Evolutionary conservation across 2,329 filamentous ascomycete species (phyloP).

Genomic region (Colletotrichum liaoningense): DNA sequence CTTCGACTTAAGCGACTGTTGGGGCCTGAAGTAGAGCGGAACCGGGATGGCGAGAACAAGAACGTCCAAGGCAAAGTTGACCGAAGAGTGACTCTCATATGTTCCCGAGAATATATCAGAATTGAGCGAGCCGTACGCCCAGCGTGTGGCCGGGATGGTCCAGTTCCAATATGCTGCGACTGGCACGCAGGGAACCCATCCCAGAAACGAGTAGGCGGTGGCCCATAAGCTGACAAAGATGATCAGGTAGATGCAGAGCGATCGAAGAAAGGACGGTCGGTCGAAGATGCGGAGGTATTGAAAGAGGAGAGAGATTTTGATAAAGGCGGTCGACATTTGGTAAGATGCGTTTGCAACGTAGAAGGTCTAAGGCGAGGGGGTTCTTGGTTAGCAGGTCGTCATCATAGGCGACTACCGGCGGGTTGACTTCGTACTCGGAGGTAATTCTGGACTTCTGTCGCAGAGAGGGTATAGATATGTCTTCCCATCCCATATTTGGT

Average conservation of each 20-base stretch:
- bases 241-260: conserved; percentile 29
- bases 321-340: conserved; percentile 46
- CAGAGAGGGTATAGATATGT: conserved; percentile 37
- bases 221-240: conserved; percentile 39
- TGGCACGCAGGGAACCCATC: conserved; percentile 46
- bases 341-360: conserved; percentile 48
- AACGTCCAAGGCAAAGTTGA: conserved; percentile 48
- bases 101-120: conserved; percentile 42
- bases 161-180: conserved; percentile 37
- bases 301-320: conserved; percentile 50
- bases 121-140: conserved; percentile 45
- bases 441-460: conserved; percentile 35
- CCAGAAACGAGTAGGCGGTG: conserved; percentile 39
- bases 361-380: conserved; percentile 40
- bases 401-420: not conserved
- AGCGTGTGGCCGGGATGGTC: conserved; percentile 41
- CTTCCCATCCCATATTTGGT: conserved; percentile 41
- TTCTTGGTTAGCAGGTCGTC: not conserved
- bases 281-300: conserved; percentile 52
- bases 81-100: conserved; percentile 46
- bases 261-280: conserved; percentile 40
- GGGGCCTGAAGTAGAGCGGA: conserved; percentile 44
- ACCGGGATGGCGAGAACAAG: conserved; percentile 47
- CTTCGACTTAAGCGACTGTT: conserved; percentile 38
- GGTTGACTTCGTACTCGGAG: conserved; percentile 37